Conservation (phyloP, 2,329 filamentous ascomycete species). For the Verticillium albo-atrum region DNA sequence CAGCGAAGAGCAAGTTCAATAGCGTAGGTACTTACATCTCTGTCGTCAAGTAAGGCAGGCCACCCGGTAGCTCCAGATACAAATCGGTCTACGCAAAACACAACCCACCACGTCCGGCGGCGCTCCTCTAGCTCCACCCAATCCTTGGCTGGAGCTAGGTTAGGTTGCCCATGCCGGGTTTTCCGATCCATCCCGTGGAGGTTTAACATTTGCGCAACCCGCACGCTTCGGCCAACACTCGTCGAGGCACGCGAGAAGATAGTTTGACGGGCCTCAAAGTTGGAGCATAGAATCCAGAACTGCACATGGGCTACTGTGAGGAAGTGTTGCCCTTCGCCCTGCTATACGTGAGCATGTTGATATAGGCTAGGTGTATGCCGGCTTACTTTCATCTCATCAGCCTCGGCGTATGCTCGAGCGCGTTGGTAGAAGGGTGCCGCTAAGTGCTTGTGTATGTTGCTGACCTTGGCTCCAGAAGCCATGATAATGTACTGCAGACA, state of each 20-base stretch:
- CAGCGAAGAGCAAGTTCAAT: no score
- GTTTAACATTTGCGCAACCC: background rate
- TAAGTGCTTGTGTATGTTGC: background rate
- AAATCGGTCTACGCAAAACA: constrained; percentile 28
- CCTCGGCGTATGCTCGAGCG: background rate
- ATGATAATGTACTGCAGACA: background rate
- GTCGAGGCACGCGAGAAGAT: background rate
- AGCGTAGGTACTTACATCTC: background rate
- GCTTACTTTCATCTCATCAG: background rate
- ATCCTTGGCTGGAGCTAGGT: background rate
- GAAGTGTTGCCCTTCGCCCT: background rate
- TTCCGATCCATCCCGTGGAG: background rate
- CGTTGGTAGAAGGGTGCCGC: background rate
- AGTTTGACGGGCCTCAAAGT: background rate
- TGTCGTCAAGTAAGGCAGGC: background rate
- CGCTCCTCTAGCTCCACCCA: constrained; percentile 17
- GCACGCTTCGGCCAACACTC: background rate
- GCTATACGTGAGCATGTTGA: background rate
- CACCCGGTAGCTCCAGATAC: background rate
- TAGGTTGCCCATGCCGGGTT: background rate
- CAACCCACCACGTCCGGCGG: constrained; percentile 30
- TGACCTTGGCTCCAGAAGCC: background rate
- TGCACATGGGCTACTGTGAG: background rate
- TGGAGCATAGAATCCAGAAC: background rate
- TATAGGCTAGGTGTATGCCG: background rate